phyloP scores from a whole-genome alignment of 139 green algal genomes.

The Chlorella sp. region DNA sequence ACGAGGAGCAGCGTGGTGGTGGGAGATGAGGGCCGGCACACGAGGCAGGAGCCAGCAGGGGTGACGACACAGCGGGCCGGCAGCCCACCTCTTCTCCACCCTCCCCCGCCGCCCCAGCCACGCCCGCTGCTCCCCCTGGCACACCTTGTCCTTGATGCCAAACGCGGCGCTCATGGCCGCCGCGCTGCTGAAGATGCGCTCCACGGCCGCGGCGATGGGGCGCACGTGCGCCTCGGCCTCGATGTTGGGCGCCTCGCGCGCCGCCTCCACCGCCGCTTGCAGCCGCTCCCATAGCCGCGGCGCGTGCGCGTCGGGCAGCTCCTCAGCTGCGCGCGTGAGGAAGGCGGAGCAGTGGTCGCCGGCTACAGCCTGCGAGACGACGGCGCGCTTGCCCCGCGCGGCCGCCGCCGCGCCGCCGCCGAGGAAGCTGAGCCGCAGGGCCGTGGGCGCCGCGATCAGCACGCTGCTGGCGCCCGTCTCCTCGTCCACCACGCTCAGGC shows the following conservation, averaged over 20 bases:
- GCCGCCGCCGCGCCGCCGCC: constrained; percentile 10
- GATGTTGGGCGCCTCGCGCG: constrained; percentile 22
- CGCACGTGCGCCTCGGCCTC: constrained; percentile 37
- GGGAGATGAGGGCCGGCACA: too few species aligned
- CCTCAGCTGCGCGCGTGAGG: constrained; percentile 61
- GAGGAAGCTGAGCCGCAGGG: constrained; percentile 20
- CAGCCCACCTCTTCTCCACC: too few species aligned
- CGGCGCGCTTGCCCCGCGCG: too few species aligned
- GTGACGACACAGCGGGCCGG: constrained; percentile 8
- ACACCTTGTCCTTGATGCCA: constrained; percentile 51
- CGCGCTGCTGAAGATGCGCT: constrained; percentile 79
- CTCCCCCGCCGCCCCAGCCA: too few species aligned
- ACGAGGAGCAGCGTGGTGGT: too few species aligned
- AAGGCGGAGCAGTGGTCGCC: constrained; percentile 65
- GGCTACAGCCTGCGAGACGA: constrained; percentile 60
- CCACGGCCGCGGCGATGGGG: constrained; percentile 55
- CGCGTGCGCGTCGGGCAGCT: constrained; percentile 51
- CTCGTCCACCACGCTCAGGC: constrained; percentile 6
- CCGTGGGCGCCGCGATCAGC: constrained; percentile 13
- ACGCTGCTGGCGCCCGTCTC: constrained; percentile 7
- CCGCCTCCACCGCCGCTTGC: constrained; percentile 19
- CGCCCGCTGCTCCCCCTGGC: too few species aligned
- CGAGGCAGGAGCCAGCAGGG: background rate
- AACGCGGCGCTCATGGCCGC: constrained; percentile 83
- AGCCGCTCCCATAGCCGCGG: constrained; percentile 48